These are phyloP conservation scores for Penicillium samsonianum DNA, from an alignment of 495 filamentous ascomycete genomes.

Conservation along the genomic window DNA sequence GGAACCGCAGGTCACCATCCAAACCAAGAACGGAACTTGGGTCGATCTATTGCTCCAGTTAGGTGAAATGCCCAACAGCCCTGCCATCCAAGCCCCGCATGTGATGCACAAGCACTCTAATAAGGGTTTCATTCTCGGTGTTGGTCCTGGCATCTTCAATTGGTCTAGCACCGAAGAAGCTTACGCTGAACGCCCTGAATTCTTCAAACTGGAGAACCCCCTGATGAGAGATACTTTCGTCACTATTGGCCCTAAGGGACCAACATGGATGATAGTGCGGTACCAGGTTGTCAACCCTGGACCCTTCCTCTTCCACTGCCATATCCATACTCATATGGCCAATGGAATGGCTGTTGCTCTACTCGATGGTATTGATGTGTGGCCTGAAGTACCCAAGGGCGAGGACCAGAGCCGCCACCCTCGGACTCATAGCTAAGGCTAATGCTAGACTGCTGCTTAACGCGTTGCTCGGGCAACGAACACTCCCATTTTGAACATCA, in stretches of 20 bases:
- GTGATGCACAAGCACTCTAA: slow-evolving; percentile 59
- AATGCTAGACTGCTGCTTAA: background rate
- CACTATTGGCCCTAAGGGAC: slow-evolving; percentile 31
- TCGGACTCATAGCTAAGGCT: background rate
- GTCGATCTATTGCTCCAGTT: slow-evolving; percentile 53
- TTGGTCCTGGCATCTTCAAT: slow-evolving; percentile 43
- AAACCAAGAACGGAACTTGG: slow-evolving; percentile 51
- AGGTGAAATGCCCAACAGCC: slow-evolving; percentile 17
- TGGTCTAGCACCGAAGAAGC: slow-evolving; percentile 50
- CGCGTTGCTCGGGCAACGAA: no score
- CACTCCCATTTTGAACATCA: no score
- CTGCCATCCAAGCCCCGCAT: slow-evolving; percentile 43
- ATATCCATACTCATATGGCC: slow-evolving; percentile 51
- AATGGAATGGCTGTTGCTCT: slow-evolving; percentile 54
- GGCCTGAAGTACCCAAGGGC: slow-evolving; percentile 38
- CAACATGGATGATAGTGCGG: slow-evolving; percentile 45
- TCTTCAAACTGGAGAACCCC: slow-evolving; percentile 51
- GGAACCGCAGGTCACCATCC: slow-evolving; percentile 39
- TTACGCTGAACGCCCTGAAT: slow-evolving; percentile 34
- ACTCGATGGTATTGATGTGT: slow-evolving; percentile 52
- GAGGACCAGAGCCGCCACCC: slow-evolving; percentile 21
- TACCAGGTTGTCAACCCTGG: slow-evolving; percentile 56
- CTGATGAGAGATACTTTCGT: slow-evolving; percentile 45
- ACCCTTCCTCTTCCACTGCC: slow-evolving; percentile 54
- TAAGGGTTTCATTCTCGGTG: slow-evolving; percentile 51